Conservation (phyloP, 192 early-diverging fungal species). For the Coemansia sp. region DNA sequence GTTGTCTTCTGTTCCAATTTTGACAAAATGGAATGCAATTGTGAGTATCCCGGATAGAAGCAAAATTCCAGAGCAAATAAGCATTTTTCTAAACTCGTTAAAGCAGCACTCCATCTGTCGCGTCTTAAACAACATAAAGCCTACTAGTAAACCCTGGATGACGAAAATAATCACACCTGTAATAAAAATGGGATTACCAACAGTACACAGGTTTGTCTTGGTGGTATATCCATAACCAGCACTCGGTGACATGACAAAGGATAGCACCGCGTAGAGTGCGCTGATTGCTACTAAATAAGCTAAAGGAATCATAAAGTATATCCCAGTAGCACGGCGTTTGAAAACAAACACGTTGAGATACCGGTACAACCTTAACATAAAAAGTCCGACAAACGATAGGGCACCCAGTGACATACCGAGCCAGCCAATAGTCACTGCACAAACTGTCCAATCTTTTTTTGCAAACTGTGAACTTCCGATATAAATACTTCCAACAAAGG, state of each 20-base stretch:
- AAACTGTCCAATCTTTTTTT: conserved; percentile 26
- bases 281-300: conserved; percentile 11
- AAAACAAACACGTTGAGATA: conserved; percentile 34
- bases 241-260: conserved; percentile 18
- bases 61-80: conserved; percentile 10
- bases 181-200: conserved; percentile 21
- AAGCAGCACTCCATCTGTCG: conserved; percentile 40
- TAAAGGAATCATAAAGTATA: conserved; percentile 28
- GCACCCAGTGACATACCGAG: conserved; percentile 37
- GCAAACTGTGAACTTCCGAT: conserved; percentile 9
- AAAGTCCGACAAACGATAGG: conserved; percentile 23
- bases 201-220: conserved; percentile 17
- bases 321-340: conserved; percentile 21
- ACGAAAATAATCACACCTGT: conserved; percentile 18
- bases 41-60: conserved; percentile 15
- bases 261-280: conserved; percentile 14
- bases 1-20: conserved; percentile 11
- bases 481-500: conserved; percentile 30
- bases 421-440: conserved; percentile 36
- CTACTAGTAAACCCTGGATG: conserved; percentile 14
- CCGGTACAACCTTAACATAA: conserved; percentile 34
- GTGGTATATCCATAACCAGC: conserved; percentile 20
- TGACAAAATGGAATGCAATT: conserved; percentile 20
- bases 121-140: conserved; percentile 23
- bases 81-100: conserved; percentile 20